phyloP scores from a whole-genome alignment of 257 asterid species.

The Catharanthus roseus region DNA sequence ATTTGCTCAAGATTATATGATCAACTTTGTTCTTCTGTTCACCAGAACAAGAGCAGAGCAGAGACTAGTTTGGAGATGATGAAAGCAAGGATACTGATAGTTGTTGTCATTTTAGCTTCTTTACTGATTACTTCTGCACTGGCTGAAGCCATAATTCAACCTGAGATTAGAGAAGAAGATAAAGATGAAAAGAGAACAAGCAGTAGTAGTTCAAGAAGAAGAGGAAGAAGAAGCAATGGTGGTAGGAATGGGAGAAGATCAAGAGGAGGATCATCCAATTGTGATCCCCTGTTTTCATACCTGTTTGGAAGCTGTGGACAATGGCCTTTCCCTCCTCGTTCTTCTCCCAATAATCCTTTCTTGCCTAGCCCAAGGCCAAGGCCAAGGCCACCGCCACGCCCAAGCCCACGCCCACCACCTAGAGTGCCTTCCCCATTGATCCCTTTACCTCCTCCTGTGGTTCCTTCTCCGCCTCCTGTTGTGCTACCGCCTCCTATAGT shows the following conservation, averaged over 20 bases:
- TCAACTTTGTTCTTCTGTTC: too few species aligned
- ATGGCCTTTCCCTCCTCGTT: slow-evolving; percentile 32
- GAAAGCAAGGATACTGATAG: slow-evolving; percentile 18
- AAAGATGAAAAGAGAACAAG: slow-evolving; percentile 27
- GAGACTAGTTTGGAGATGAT: slow-evolving; percentile 20
- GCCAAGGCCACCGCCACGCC: slow-evolving; percentile 28
- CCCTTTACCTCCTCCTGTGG: slow-evolving; percentile 16
- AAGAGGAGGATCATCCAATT: slow-evolving; percentile 17
- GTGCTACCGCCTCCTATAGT: slow-evolving; percentile 10
- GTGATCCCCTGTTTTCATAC: slow-evolving; percentile 30
- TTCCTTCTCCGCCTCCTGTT: slow-evolving; percentile 21
- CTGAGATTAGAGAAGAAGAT: slow-evolving; percentile 14
- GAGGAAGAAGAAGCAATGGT: slow-evolving; percentile 12
- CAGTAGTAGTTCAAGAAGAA: slow-evolving; percentile 16
- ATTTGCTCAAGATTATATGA: neutral
- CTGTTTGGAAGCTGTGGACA: slow-evolving; percentile 34
- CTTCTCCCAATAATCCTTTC: slow-evolving; percentile 29
- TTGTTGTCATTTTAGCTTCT: slow-evolving; percentile 26
- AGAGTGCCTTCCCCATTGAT: slow-evolving; percentile 12
- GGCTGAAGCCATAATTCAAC: slow-evolving; percentile 27
- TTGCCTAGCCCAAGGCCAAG: slow-evolving; percentile 17
- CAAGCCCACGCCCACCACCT: slow-evolving; percentile 21
- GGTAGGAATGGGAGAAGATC: slow-evolving; percentile 14
- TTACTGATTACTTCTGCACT: slow-evolving; percentile 32
- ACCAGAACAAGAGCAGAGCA: neutral